Evolutionary conservation across 768 basidiomycete species (phyloP), one percentile per base, ranked within the genome.

Genomic region (Tylopilus balloui): DNA sequence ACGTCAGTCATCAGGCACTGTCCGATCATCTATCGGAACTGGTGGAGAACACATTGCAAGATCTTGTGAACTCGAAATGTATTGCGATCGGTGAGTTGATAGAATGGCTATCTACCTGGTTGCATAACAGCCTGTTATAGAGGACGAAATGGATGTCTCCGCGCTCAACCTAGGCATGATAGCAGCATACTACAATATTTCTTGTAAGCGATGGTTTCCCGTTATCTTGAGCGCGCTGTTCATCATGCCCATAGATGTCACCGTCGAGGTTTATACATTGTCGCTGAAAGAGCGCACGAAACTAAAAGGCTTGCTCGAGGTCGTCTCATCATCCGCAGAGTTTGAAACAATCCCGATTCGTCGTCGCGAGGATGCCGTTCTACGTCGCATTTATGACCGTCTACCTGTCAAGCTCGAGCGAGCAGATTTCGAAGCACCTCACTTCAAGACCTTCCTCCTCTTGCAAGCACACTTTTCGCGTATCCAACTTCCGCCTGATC

Each of bases 141-240:
- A 91, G 74, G 92, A 95, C 53, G 93, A 96, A 65, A 92, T 94
- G 86, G 92, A 95, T 54, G 80, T 90, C 1, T 81, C 84, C 3
- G 83, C 93, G 2, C 81, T 97, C 59, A 99, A 98, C 69, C 74
- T 98, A 31, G 96, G 96, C 49, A 96, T 97, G 93, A 98, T 99
- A 59, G 96, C 94, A 0, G 92, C 94, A 0, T 93, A 92, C 71
- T 95, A 92, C 67, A 91, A 92, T 61, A 93, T 93, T 35, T 92
- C 89, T 47, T 91, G 88, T 88, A 56, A 64, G 86, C 74, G 42
- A 32, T 23, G 2, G 3, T n/a, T 11, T 42, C 14, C 10, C 29
- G 5, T 12, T 21, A 3, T 28, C n/a, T n/a, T 29, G 14, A 19
- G 25, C 6, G n/a, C 3, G 23, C 29, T 15, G 24, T 35, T 51